These are phyloP conservation scores for Chalaropsis ovoidea DNA, from an alignment of 2,329 filamentous ascomycete genomes.

Conservation along the genomic window DNA sequence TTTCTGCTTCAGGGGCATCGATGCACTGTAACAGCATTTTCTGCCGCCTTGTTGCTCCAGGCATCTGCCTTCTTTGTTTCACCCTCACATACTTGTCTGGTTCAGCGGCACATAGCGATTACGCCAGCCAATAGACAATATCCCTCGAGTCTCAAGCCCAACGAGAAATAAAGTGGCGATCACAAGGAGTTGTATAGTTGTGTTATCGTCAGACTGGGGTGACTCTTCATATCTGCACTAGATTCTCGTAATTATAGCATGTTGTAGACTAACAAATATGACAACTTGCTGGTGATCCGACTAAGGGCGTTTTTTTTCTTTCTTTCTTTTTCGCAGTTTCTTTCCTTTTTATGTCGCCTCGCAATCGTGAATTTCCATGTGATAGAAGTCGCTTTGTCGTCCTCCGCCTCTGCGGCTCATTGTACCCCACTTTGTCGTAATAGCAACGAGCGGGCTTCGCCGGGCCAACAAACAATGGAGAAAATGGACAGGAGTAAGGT, in stretches of 20 bases:
- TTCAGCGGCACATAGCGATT: not conserved
- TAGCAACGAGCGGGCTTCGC: not conserved
- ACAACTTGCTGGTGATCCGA: not conserved
- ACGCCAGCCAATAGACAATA: not conserved
- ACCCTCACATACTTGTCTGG: not conserved
- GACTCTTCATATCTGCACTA: not conserved
- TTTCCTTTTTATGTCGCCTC: not conserved
- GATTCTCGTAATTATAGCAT: not conserved
- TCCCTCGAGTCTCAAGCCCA: not conserved
- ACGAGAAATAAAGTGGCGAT: not conserved
- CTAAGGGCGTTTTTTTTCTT: not conserved
- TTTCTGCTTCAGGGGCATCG: not conserved
- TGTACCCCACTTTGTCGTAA: conserved; percentile 4
- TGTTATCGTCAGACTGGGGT: not conserved
- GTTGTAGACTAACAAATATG: not conserved
- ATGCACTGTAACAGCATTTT: not conserved
- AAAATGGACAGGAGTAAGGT: not conserved
- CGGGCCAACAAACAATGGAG: not conserved
- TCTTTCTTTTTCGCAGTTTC: not conserved
- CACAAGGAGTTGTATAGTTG: not conserved
- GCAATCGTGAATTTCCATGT: not conserved
- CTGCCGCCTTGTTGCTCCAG: not conserved
- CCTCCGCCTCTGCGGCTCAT: not conserved
- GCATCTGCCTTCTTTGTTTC: not conserved
- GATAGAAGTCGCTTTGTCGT: not conserved